Evolutionary conservation across 345 rosid genomes (phyloP).

Genomic region (Hibiscus tridactylites): DNA sequence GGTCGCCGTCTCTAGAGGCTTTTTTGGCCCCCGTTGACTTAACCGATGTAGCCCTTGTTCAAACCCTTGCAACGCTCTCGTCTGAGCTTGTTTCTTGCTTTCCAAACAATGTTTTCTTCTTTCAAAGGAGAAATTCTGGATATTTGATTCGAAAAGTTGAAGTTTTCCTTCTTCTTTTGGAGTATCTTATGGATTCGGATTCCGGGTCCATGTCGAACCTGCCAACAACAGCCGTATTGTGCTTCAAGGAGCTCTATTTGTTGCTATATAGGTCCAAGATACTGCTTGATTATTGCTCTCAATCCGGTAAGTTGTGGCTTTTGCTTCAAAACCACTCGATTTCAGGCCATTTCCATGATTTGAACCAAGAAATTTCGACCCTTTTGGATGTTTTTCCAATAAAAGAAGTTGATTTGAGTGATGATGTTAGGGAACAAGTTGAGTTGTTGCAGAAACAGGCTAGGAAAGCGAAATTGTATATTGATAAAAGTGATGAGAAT

Average conservation of each 20-base stretch:
- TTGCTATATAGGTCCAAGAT: constrained; percentile 85
- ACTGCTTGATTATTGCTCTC: constrained; percentile 65
- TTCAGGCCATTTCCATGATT: constrained; percentile 88
- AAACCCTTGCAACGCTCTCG: constrained; percentile 59
- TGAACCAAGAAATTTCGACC: constrained; percentile 80
- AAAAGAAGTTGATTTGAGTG: constrained; percentile 46
- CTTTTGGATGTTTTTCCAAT: constrained; percentile 85
- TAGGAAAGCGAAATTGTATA: constrained; percentile 39
- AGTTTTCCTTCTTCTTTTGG: constrained; percentile 56
- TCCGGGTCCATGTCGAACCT: constrained; percentile 19
- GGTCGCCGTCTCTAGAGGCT: constrained; percentile 81
- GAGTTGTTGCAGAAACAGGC: constrained; percentile 63
- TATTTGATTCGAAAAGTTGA: constrained; percentile 71
- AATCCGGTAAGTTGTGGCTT: constrained; percentile 87
- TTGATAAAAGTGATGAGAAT: constrained; percentile 67
- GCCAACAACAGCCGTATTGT: constrained; percentile 45
- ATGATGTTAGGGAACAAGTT: constrained; percentile 76
- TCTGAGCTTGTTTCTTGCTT: constrained; percentile 50
- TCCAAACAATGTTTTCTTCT: constrained; percentile 32
- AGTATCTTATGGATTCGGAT: constrained; percentile 47
- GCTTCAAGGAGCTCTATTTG: constrained; percentile 83
- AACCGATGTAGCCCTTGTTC: constrained; percentile 53
- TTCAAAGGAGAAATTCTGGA: constrained; percentile 70
- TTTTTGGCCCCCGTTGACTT: constrained; percentile 84
- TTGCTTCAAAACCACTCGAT: constrained; percentile 73